These are phyloP conservation scores for Aspergillus bridgeri DNA, from an alignment of 495 filamentous ascomycete species.

Conservation along the genomic window DNA sequence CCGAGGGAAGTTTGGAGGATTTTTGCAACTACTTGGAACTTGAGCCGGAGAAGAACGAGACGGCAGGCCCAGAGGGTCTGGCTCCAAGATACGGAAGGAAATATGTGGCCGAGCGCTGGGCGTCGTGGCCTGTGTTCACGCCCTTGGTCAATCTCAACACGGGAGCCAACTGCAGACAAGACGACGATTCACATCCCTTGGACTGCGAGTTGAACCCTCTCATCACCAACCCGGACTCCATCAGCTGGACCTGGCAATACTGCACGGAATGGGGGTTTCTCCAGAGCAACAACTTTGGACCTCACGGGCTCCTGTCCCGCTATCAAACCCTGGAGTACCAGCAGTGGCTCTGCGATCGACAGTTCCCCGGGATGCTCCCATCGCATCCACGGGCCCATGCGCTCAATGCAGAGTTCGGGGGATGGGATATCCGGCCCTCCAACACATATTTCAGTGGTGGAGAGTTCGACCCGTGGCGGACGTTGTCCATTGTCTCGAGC, in stretches of 20 bases:
- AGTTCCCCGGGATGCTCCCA: conserved; percentile 51
- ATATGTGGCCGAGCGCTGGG: conserved; percentile 44
- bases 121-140: conserved; percentile 41
- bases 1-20: conserved; percentile 27
- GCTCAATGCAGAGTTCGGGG: conserved; percentile 47
- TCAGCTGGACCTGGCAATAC: conserved; percentile 60
- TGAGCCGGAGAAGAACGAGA: conserved; percentile 22
- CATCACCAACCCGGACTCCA: conserved; percentile 32
- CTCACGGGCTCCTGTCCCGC: conserved; percentile 46
- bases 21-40: conserved; percentile 50
- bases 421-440: conserved; percentile 57
- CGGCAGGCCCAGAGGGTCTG: conserved; percentile 35
- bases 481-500: conserved; percentile 45
- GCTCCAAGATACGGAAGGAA: conserved; percentile 37
- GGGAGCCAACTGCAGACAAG: conserved; percentile 38
- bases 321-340: conserved; percentile 51
- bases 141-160: conserved; percentile 40
- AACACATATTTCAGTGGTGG: conserved; percentile 54
- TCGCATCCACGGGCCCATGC: conserved; percentile 30
- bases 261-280: conserved; percentile 58
- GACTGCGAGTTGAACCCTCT: conserved; percentile 41
- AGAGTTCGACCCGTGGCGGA: conserved; percentile 58
- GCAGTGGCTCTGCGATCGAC: conserved; percentile 49
- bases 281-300: conserved; percentile 50
- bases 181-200: conserved; percentile 24